Base-by-base conservation (phyloP, 1,139 yeast species). In the Hemisphaericaspora xylanilytica region DNA sequence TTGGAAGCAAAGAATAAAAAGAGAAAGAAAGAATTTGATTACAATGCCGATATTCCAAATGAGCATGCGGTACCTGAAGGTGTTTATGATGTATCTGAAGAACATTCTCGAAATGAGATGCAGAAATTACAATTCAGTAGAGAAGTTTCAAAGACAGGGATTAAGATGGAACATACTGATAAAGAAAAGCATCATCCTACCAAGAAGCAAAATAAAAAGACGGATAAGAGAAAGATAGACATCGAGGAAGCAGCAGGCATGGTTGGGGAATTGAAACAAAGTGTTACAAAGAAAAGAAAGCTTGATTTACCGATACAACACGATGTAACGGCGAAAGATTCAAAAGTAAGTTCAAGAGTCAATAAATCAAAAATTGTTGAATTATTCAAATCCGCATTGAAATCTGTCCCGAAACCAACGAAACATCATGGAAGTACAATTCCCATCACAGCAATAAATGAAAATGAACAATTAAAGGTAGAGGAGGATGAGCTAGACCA, bases 1-100 rank as follows among this genome's bases (percentile, higher is more conserved):
- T 58, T 77, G 43, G 74, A 70, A 46, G 57, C 65, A 26, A 76
- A 68, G 50, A 29, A 18, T 9, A 80, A 76, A 52, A 78, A 75
- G 51, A 72, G 75, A 33, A 60, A 57, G 34, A 74, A 77, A 28
- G 84, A 82, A 50, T 78, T 86, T 56, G 96, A 90, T 57, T 88
- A 87, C 56, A 85, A 82, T 56, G 84, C 79, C 2, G 96, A 86
- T 51, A 79, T 90, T 12, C 88, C 92, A 0, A 85, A 85, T 53
- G 95, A 89, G 51, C 81, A 78, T 43, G 63, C 61, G n/a, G 95
- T 96, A 0, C 73, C 73, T 5, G 65, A 65, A 0, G 97, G 96
- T 0, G 61, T 78, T 12, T 85, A 83, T 55, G 94, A 85, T 52
- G 80, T 82, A 0, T 54, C 69, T 0, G 79, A 74, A 24, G 97